Conservation (phyloP, 495 filamentous ascomycete genomes). For the Penicillium cosmopolitanum region DNA sequence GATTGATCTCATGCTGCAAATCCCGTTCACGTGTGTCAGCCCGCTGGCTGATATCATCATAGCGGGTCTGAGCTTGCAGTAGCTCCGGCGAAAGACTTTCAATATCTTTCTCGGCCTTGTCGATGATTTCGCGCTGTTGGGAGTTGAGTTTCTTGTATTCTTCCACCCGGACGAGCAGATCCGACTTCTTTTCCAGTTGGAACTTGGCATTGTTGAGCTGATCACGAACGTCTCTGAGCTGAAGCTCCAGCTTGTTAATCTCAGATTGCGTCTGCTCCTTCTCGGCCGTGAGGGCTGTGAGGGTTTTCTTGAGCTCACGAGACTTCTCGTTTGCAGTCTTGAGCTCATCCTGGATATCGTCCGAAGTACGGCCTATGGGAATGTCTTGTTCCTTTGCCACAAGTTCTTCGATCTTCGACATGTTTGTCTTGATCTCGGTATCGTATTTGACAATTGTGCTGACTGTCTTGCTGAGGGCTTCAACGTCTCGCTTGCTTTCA, state of each 20-base stretch:
- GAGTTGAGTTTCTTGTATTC: conserved; percentile 68
- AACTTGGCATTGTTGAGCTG: conserved; percentile 69
- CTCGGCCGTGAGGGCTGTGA: conserved; percentile 66
- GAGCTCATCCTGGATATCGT: conserved; percentile 83
- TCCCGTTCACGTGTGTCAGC: conserved; percentile 74
- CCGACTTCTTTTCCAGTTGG: conserved; percentile 76
- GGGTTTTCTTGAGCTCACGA: conserved; percentile 60
- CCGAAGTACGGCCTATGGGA: conserved; percentile 65
- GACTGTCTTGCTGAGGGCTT: conserved; percentile 74
- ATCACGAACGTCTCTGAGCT: conserved; percentile 68
- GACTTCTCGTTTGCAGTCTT: conserved; percentile 68
- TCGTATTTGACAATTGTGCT: conserved; percentile 72
- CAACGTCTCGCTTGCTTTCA: conserved; percentile 71
- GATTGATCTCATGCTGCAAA: conserved; percentile 70
- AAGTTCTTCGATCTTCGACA: conserved; percentile 71
- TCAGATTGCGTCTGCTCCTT: conserved; percentile 69
- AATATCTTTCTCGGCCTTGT: conserved; percentile 69
- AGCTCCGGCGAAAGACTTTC: conserved; percentile 72
- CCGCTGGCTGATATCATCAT: conserved; percentile 73
- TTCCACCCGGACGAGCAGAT: conserved; percentile 67
- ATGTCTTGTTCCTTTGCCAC: conserved; percentile 69
- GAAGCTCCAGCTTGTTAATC: conserved; percentile 71
- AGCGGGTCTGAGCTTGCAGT: conserved; percentile 68
- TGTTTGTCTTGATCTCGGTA: conserved; percentile 68
- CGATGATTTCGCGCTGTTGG: conserved; percentile 68